Percentiles rank a stretch among this genome's conserved stretches.
phyloP scores from a whole-genome alignment of 208 protist genomes.

The Trypanosoma lewisi region DNA sequence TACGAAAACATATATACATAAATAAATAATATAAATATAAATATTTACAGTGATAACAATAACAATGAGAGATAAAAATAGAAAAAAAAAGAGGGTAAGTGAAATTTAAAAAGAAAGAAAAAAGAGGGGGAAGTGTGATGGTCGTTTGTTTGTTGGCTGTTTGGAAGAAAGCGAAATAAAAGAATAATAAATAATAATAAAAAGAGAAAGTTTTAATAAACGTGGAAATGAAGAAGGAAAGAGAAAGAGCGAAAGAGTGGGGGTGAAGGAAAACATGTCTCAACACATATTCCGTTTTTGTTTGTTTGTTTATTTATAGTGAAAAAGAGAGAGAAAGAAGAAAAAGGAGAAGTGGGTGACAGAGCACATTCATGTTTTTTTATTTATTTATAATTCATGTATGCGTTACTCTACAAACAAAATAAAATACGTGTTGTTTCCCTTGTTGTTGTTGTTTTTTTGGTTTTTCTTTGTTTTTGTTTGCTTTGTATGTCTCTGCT shows the following conservation, averaged over 20 bases:
- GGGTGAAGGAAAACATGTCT: background rate
- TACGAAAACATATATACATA: too few species aligned
- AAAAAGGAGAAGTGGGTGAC: background rate
- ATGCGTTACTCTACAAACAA: background rate
- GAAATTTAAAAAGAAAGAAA: too few species aligned
- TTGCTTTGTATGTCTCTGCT: conserved; percentile 11
- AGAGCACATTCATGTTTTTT: conserved; percentile 8
- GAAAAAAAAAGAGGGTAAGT: background rate
- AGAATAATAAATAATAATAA: conserved; percentile 13
- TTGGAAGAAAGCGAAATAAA: conserved; percentile 9
- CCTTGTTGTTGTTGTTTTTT: background rate
- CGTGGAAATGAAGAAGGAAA: background rate
- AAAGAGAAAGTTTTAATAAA: background rate
- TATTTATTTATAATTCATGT: conserved; percentile 12
- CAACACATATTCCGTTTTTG: too few species aligned
- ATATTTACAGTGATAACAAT: background rate
- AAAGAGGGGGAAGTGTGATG: background rate
- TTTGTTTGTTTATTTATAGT: too few species aligned
- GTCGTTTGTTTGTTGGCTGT: too few species aligned
- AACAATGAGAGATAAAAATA: background rate
- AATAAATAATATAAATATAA: too few species aligned
- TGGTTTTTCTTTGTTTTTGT: too few species aligned
- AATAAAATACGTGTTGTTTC: background rate
- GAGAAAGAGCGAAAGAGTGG: conserved; percentile 3
- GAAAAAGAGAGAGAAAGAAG: background rate